phyloP scores from a whole-genome alignment of 164 flowering plant species.

The Liriodendron chinense region DNA sequence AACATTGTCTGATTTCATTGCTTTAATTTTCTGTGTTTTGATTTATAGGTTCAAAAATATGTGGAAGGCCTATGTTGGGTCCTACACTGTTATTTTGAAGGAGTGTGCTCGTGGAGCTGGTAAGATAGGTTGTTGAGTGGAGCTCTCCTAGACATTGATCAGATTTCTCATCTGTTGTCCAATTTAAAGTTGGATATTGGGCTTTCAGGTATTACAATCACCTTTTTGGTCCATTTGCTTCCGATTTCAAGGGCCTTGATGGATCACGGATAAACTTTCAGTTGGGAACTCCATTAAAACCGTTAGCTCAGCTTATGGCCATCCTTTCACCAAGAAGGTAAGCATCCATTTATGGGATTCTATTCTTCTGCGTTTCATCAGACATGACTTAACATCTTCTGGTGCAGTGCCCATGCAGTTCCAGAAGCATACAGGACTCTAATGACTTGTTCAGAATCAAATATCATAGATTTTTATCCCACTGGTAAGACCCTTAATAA shows the following conservation, averaged over 20 bases:
- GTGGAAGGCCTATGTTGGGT: constrained; percentile 60
- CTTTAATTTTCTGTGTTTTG: not conserved
- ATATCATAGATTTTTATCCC: constrained; percentile 34
- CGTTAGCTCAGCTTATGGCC: constrained; percentile 56
- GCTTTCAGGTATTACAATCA: constrained; percentile 45
- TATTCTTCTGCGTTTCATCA: not conserved
- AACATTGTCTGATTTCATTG: not conserved
- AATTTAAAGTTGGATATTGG: not conserved
- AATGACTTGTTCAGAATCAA: constrained; percentile 27
- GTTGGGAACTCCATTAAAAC: constrained; percentile 44
- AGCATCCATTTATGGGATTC: not conserved
- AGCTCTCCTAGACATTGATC: not conserved
- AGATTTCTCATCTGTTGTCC: not conserved
- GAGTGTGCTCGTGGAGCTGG: constrained; percentile 60
- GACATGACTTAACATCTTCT: not conserved
- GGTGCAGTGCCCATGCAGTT: constrained; percentile 33
- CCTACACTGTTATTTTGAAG: constrained; percentile 40
- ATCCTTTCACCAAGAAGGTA: constrained; percentile 58
- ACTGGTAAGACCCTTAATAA: constrained; percentile 17
- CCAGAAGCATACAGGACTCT: constrained; percentile 33
- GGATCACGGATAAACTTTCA: constrained; percentile 24
- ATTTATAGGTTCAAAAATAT: constrained; percentile 37
- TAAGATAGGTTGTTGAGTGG: constrained; percentile 16
- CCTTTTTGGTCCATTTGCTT: constrained; percentile 55
- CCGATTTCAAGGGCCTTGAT: constrained; percentile 42